phyloP scores from a whole-genome alignment of 805 yeast species.

The Soucietia sequanensis region DNA sequence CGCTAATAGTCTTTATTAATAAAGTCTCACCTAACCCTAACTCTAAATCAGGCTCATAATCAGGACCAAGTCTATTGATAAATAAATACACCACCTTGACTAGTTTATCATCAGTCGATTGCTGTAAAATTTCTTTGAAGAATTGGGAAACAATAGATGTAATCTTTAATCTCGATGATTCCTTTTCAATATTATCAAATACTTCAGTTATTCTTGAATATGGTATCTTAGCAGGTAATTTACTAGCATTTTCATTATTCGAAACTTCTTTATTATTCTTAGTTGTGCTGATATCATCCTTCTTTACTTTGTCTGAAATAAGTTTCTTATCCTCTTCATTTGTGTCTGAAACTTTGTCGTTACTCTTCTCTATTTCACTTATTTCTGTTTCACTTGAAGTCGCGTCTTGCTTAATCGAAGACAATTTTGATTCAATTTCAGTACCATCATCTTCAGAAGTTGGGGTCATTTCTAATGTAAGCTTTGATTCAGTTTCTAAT shows the following conservation, averaged over 20 bases:
- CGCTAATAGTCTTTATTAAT: slow-evolving; percentile 83
- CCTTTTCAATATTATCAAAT: slow-evolving; percentile 76
- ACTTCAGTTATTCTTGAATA: slow-evolving; percentile 52
- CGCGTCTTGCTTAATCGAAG: slow-evolving; percentile 3
- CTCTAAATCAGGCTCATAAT: slow-evolving; percentile 87
- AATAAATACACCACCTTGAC: slow-evolving; percentile 77
- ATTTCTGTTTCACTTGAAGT: not conserved
- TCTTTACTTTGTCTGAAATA: too few species aligned
- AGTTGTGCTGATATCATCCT: too few species aligned
- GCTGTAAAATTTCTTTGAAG: slow-evolving; percentile 59
- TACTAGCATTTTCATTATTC: slow-evolving; percentile 8
- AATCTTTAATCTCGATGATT: slow-evolving; percentile 81
- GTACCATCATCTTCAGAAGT: not conserved
- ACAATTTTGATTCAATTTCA: slow-evolving; percentile 1
- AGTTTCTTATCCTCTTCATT: slow-evolving; percentile 9
- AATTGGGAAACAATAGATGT: slow-evolving; percentile 72
- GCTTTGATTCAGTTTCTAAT: not conserved
- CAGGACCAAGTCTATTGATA: slow-evolving; percentile 91
- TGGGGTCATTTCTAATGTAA: not conserved
- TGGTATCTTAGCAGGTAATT: slow-evolving; percentile 18
- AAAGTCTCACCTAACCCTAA: slow-evolving; percentile 91
- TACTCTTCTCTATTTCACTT: not conserved
- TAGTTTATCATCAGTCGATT: slow-evolving; percentile 45
- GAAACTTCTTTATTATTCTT: slow-evolving; percentile 11
- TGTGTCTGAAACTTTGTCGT: slow-evolving; percentile 2